A percentile compares a stretch with the other conserved stretches of the same genome.
Evolutionary conservation across 306 rosid species (phyloP).

Genomic region (Trifolium fragiferum): DNA sequence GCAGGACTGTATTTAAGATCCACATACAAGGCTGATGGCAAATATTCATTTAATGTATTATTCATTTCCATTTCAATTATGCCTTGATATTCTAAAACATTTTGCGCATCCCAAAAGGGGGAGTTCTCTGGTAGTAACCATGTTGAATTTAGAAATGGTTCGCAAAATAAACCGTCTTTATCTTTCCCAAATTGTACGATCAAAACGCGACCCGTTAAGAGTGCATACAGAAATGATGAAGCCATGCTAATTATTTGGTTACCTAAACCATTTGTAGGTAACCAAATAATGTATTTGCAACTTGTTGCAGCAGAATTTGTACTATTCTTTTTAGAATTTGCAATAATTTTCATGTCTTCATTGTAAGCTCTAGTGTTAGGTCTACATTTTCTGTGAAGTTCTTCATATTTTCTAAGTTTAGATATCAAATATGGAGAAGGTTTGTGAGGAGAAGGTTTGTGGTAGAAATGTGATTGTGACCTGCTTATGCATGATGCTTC

Average conservation of each 20-base stretch:
- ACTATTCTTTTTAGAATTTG: constrained; percentile 33
- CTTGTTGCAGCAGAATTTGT: neutral
- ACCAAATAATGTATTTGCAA: constrained; percentile 61
- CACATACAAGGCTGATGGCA: constrained; percentile 48
- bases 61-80: constrained; percentile 43
- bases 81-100: constrained; percentile 50
- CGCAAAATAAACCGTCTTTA: constrained; percentile 59
- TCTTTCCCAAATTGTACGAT: constrained; percentile 59
- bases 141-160: constrained; percentile 63
- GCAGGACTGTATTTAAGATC: constrained; percentile 44
- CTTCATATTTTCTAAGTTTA: constrained; percentile 60
- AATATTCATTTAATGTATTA: constrained; percentile 14
- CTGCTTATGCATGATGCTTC: constrained; percentile 61
- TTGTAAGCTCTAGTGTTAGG: constrained; percentile 50
- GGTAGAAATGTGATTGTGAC: constrained; percentile 52
- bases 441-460: constrained; percentile 47
- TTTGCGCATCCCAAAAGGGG: constrained; percentile 42
- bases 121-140: constrained; percentile 61
- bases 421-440: constrained; percentile 64
- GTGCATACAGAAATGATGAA: constrained; percentile 63
- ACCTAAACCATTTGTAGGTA: constrained; percentile 58
- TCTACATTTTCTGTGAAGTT: constrained; percentile 57
- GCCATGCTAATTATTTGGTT: constrained; percentile 59
- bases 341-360: constrained; percentile 40
- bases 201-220: constrained; percentile 59